Evolutionary conservation across 495 filamentous ascomycete species (phyloP).

Genomic region (Amorphotheca resinae): DNA sequence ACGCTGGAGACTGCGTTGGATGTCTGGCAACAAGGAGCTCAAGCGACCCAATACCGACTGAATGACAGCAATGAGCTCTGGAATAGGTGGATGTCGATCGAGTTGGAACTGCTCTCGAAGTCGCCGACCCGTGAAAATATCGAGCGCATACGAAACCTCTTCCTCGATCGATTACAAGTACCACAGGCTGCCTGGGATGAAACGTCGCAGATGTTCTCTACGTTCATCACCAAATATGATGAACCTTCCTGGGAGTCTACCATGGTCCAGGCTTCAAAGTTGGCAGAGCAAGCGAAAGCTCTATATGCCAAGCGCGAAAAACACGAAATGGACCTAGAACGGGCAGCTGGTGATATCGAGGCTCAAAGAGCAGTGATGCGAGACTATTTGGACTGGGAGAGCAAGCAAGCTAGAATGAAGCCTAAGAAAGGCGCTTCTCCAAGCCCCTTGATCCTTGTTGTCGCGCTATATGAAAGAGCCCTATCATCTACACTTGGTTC

Average conservation of each 20-base stretch:
- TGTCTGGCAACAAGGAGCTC: slow-evolving; percentile 67
- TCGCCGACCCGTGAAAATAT: slow-evolving; percentile 45
- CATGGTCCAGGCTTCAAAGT: slow-evolving; percentile 58
- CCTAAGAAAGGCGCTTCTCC: slow-evolving; percentile 36
- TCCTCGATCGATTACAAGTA: slow-evolving; percentile 57
- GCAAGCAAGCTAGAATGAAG: slow-evolving; percentile 33
- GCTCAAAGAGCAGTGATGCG: slow-evolving; percentile 45
- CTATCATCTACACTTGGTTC: slow-evolving; percentile 54
- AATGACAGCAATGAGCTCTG: slow-evolving; percentile 81
- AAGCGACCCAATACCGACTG: slow-evolving; percentile 68
- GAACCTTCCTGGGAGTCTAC: slow-evolving; percentile 61
- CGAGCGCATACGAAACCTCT: slow-evolving; percentile 53
- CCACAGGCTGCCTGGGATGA: slow-evolving; percentile 79
- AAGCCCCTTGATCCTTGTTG: slow-evolving; percentile 36
- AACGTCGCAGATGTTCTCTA: slow-evolving; percentile 73
- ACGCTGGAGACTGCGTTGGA: slow-evolving; percentile 59
- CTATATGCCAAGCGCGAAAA: slow-evolving; percentile 56
- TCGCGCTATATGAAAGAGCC: slow-evolving; percentile 68
- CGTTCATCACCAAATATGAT: slow-evolving; percentile 68
- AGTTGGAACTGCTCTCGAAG: slow-evolving; percentile 41
- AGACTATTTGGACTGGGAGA: slow-evolving; percentile 81
- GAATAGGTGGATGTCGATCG: slow-evolving; percentile 63
- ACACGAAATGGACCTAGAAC: slow-evolving; percentile 54
- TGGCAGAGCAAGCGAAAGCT: slow-evolving; percentile 55
- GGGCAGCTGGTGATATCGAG: slow-evolving; percentile 45